phyloP scores from a whole-genome alignment of 1,284 basidiomycete species.

The Paramarasmius palmivorus region DNA sequence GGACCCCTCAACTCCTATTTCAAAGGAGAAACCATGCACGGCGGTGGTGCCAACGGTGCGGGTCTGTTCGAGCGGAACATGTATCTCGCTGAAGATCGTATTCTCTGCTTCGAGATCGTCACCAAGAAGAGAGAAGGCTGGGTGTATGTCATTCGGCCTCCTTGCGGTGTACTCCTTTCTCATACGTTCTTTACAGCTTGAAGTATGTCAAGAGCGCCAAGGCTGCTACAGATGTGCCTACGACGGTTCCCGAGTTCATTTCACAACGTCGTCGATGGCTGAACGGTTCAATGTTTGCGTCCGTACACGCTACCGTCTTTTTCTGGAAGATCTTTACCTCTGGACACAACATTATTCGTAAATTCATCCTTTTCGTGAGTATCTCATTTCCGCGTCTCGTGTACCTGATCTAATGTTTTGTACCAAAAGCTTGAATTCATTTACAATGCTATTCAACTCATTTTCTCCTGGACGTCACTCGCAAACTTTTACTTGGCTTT shows the following conservation, averaged over 20 bases:
- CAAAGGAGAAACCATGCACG: conserved; percentile 89
- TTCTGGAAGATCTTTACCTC: conserved; percentile 88
- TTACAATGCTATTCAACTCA: conserved; percentile 76
- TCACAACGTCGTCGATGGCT: conserved; percentile 90
- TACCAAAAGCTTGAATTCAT: conserved; percentile 68
- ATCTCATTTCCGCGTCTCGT: not conserved
- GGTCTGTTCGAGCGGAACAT: conserved; percentile 88
- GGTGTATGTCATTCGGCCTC: conserved; percentile 53
- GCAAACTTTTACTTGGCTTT: conserved; percentile 85
- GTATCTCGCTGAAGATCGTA: conserved; percentile 93
- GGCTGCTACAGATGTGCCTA: conserved; percentile 86
- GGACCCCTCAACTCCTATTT: conserved; percentile 92
- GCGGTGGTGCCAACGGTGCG: conserved; percentile 54
- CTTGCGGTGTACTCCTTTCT: conserved; percentile 6
- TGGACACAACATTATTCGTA: conserved; percentile 87
- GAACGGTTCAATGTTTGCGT: conserved; percentile 87
- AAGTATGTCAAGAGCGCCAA: conserved; percentile 93
- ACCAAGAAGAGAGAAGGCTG: conserved; percentile 87
- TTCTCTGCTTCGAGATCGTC: conserved; percentile 96
- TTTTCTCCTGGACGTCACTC: conserved; percentile 84
- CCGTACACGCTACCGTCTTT: conserved; percentile 83
- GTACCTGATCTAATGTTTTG: conserved; percentile 5
- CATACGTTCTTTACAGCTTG: conserved; percentile 44
- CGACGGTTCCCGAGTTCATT: conserved; percentile 85
- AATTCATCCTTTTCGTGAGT: conserved; percentile 71